Evolutionary conservation across 805 yeast genomes (phyloP).

Genomic region (Dipodascus albidus): DNA sequence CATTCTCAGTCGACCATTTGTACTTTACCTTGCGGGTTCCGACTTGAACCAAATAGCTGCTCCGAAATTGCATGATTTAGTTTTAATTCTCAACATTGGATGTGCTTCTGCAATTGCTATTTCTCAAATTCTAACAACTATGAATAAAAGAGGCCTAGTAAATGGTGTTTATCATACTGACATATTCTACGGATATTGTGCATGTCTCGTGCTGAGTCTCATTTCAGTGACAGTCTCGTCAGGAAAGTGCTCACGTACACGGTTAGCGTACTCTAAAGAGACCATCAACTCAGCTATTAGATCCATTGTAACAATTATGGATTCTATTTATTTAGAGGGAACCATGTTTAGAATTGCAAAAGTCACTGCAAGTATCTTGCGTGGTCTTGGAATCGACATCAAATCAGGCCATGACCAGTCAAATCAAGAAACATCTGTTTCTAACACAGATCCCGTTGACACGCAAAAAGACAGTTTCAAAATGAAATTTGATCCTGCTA

Average conservation of each 20-base stretch:
- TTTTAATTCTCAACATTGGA: background rate
- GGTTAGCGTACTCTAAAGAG: background rate
- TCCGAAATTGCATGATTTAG: background rate
- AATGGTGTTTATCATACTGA: slow-evolving; percentile 1
- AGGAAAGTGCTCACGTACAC: background rate
- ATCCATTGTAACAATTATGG: background rate
- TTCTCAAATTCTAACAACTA: background rate
- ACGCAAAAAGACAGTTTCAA: background rate
- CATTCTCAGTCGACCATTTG: slow-evolving; percentile 1
- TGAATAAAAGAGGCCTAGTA: background rate
- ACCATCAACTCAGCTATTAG: background rate
- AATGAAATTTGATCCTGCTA: background rate
- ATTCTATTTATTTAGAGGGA: background rate
- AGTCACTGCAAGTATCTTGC: background rate
- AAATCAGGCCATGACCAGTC: background rate
- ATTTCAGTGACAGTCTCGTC: background rate
- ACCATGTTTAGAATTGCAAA: slow-evolving; percentile 1
- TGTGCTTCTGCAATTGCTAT: slow-evolving; percentile 1
- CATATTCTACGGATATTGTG: background rate
- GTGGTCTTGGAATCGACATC: background rate
- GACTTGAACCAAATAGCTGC: background rate
- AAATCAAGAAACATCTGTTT: background rate
- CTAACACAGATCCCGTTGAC: background rate
- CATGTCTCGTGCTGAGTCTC: background rate
- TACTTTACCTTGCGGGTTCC: background rate